Percentiles rank a stretch among this genome's conserved stretches.
Evolutionary conservation across 495 filamentous ascomycete species (phyloP).

Genomic region (Ascodesmis nigricans): DNA sequence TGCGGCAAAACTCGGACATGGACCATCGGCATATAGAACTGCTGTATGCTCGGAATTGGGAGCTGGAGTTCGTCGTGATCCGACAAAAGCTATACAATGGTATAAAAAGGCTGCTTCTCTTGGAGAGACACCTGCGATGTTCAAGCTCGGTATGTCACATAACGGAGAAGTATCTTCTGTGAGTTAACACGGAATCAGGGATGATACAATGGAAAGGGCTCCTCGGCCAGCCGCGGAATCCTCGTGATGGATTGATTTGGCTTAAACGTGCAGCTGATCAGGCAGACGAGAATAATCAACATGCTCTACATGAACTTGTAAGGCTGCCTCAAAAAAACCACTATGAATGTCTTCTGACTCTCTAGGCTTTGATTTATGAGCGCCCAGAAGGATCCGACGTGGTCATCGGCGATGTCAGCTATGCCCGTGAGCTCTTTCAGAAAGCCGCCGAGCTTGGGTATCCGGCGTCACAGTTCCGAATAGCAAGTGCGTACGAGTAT

Average conservation of each 20-base stretch:
- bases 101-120: slow-evolving; percentile 80
- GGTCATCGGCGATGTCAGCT: slow-evolving; percentile 56
- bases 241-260: slow-evolving; percentile 70
- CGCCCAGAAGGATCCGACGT: slow-evolving; percentile 40
- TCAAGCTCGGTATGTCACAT: slow-evolving; percentile 76
- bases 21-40: slow-evolving; percentile 72
- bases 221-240: slow-evolving; percentile 69
- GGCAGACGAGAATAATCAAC: slow-evolving; percentile 75
- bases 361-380: slow-evolving; percentile 52
- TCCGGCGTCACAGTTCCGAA: slow-evolving; percentile 79
- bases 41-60: slow-evolving; percentile 96
- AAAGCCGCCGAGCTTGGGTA: slow-evolving; percentile 81
- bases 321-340: slow-evolving; percentile 2
- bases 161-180: background rate
- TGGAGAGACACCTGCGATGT: slow-evolving; percentile 85
- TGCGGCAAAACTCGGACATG: slow-evolving; percentile 71
- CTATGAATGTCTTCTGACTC: background rate
- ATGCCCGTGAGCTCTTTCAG: slow-evolving; percentile 57
- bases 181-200: slow-evolving; percentile 3
- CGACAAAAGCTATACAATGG: slow-evolving; percentile 88
- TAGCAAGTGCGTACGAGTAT: slow-evolving; percentile 78
- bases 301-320: slow-evolving; percentile 73
- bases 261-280: slow-evolving; percentile 79
- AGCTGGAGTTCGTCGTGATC: slow-evolving; percentile 80
- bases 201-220: slow-evolving; percentile 71